Evolutionary conservation across 768 basidiomycete genomes (phyloP), one percentile per base, ranked within the genome.

Genomic region (Hysterangium stoloniferum): DNA sequence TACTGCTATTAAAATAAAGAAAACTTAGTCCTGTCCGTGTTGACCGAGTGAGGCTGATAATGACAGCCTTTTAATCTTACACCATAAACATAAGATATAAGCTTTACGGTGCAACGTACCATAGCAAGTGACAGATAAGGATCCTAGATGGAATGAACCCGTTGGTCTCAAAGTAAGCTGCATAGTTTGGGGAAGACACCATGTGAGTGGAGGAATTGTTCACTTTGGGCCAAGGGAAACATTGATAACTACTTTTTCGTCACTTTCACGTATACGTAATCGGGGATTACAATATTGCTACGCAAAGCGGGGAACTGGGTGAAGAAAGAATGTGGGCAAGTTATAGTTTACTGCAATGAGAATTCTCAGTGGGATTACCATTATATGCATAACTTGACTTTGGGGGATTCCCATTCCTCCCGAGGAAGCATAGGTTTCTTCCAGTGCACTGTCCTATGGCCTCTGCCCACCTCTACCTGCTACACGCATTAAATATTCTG

Each of bases 91-190:
- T n/a, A n/a, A n/a, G n/a, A n/a, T n/a, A n/a, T n/a, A n/a, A n/a
- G n/a, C 6, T n/a, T n/a, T n/a, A n/a, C n/a, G n/a, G n/a, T n/a
- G n/a, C n/a, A 12, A 58, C 72, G 56, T 65, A 92, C 92, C 80
- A 63, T 89, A 98, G 55, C 85, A 75, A 63, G 98, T 99, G 68
- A 79, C n/a, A n/a, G 89, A 66, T 83, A 96, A 3, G 94, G 94
- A 61, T 99, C 95, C 91, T 95, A 52, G 9, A 38, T 24, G 48
- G 54, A 45, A 48, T 27, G 12, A n/a, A 48, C 25, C 57, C 8
- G 48, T 24, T 37, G 52, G 19, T 49, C 41, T 25, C 29, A 20
- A 37, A 12, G 34, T 54, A 34, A 56, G 52, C n/a, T n/a, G n/a
- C n/a, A n/a, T n/a, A n/a, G n/a, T n/a, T n/a, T n/a, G n/a, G n/a